phyloP scores from a whole-genome alignment of 2,329 filamentous ascomycete species.

The Fusarium algeriense region DNA sequence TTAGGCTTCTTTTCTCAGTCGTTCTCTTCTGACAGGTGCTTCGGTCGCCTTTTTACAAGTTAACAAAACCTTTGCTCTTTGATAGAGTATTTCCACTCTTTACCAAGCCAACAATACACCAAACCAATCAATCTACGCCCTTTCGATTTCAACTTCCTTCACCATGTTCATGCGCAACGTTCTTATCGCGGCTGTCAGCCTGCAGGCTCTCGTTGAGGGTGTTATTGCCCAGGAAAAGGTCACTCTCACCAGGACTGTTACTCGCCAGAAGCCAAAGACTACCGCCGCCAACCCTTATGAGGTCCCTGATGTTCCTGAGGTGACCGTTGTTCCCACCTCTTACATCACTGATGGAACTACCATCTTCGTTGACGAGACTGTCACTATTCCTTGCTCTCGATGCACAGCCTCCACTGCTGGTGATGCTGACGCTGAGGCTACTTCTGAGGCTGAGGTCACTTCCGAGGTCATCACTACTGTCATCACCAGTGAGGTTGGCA shows the following conservation, averaged over 20 bases:
- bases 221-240: slow-evolving; percentile 40
- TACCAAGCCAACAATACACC: slow-evolving; percentile 40
- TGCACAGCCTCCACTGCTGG: slow-evolving; percentile 29
- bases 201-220: slow-evolving; percentile 38
- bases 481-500: slow-evolving; percentile 17
- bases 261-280: slow-evolving; percentile 27
- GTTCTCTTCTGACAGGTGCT: slow-evolving; percentile 46
- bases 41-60: slow-evolving; percentile 43
- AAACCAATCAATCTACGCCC: slow-evolving; percentile 10
- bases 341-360: slow-evolving; percentile 38
- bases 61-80: slow-evolving; percentile 43
- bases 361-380: slow-evolving; percentile 35
- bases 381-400: slow-evolving; percentile 39
- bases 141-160: slow-evolving; percentile 19
- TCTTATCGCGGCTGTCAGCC: slow-evolving; percentile 42
- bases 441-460: slow-evolving; percentile 5
- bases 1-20: slow-evolving; percentile 45
- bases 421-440: slow-evolving; percentile 9
- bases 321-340: slow-evolving; percentile 37
- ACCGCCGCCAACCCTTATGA: slow-evolving; percentile 18
- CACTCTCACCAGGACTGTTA: slow-evolving; percentile 31
- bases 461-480: slow-evolving; percentile 21
- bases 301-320: slow-evolving; percentile 23
- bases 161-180: slow-evolving; percentile 44
- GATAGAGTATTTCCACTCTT: slow-evolving; percentile 46